phyloP scores from a whole-genome alignment of 2,329 filamentous ascomycete genomes.

The Meredithiella fracta region DNA sequence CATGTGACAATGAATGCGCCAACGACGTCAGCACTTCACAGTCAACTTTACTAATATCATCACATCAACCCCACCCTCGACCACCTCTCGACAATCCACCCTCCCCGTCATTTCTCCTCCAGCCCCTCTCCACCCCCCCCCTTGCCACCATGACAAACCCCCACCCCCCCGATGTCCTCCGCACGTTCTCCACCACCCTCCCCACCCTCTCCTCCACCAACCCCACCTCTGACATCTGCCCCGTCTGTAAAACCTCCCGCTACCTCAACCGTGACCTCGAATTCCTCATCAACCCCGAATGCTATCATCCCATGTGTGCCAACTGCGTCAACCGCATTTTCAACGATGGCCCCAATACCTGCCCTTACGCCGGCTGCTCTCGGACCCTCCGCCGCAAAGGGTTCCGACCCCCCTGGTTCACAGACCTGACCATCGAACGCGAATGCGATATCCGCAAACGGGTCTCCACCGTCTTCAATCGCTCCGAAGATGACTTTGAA shows the following conservation, averaged over 20 bases:
- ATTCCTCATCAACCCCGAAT: conserved; percentile 94
- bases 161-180: conserved; percentile 18
- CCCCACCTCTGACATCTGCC: conserved; percentile 56
- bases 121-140: neutral
- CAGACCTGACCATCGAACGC: conserved; percentile 70
- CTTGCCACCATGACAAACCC: conserved; percentile 22
- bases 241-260: conserved; percentile 89
- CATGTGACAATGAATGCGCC: neutral
- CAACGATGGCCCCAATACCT: conserved; percentile 76
- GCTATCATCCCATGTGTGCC: conserved; percentile 98
- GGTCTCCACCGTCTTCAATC: conserved; percentile 68
- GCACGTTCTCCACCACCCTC: conserved; percentile 8
- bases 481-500: conserved; percentile 80
- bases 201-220: conserved; percentile 18
- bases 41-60: too few species aligned
- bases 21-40: too few species aligned
- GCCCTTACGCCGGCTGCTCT: conserved; percentile 76
- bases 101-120: neutral
- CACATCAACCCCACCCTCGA: neutral
- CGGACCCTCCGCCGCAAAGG: conserved; percentile 70
- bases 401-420: conserved; percentile 81
- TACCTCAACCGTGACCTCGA: conserved; percentile 90
- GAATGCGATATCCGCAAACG: conserved; percentile 82
- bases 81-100: too few species aligned
- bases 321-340: conserved; percentile 92